phyloP scores from a whole-genome alignment of 345 rosid genomes.

The Gossypium sturtianum region DNA sequence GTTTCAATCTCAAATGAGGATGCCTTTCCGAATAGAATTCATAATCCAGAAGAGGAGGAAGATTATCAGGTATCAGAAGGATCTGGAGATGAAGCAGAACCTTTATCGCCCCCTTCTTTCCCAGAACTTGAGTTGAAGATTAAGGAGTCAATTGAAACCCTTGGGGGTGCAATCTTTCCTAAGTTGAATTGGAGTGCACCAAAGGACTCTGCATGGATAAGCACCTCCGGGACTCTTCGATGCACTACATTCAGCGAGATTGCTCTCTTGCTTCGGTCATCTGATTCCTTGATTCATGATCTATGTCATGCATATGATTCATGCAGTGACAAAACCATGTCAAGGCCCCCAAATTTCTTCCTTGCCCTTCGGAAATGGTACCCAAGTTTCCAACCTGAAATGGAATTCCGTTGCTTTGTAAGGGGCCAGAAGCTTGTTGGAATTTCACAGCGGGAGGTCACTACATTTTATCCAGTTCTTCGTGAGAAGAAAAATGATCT shows the following conservation, averaged over 20 bases:
- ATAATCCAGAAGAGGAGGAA: slow-evolving; percentile 55
- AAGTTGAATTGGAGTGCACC: slow-evolving; percentile 93
- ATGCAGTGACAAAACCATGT: slow-evolving; percentile 38
- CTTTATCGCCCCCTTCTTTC: slow-evolving; percentile 45
- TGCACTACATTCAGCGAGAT: slow-evolving; percentile 63
- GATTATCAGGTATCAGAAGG: slow-evolving; percentile 59
- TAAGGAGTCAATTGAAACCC: slow-evolving; percentile 52
- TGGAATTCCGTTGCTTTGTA: slow-evolving; percentile 70
- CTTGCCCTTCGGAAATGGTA: slow-evolving; percentile 82
- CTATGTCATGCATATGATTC: slow-evolving; percentile 71
- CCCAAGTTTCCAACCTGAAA: slow-evolving; percentile 49
- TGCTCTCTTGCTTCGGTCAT: slow-evolving; percentile 65
- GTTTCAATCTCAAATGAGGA: slow-evolving; percentile 49
- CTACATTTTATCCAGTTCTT: slow-evolving; percentile 63
- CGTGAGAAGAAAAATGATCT: slow-evolving; percentile 35
- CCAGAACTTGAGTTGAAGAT: slow-evolving; percentile 61
- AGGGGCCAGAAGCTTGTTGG: slow-evolving; percentile 45
- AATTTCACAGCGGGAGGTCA: slow-evolving; percentile 68
- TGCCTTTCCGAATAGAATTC: slow-evolving; percentile 71
- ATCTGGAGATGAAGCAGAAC: slow-evolving; percentile 65
- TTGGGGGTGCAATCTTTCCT: slow-evolving; percentile 68
- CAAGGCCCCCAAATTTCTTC: slow-evolving; percentile 59
- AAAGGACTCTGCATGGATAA: slow-evolving; percentile 86
- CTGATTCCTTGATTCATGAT: slow-evolving; percentile 69
- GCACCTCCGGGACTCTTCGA: slow-evolving; percentile 56